Percentiles rank a stretch among this genome's conserved stretches.
Conservation (phyloP, 2,329 filamentous ascomycete species). For the Zymoseptoria pseudotritici region DNA sequence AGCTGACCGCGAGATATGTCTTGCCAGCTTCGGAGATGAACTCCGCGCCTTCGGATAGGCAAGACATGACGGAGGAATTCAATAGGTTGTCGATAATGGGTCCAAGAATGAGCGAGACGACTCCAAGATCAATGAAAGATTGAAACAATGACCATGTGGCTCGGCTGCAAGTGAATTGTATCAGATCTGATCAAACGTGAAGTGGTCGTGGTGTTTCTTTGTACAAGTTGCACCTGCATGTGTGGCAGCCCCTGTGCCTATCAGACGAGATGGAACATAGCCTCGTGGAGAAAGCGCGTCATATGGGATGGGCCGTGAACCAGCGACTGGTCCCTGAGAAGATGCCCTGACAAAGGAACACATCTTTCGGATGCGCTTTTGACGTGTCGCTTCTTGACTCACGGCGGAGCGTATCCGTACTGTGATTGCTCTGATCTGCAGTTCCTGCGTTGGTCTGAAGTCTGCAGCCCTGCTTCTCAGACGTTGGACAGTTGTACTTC, state of each 20-base stretch:
- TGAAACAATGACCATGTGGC: background rate
- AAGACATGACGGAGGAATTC: conserved; percentile 2
- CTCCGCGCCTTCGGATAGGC: conserved; percentile 17
- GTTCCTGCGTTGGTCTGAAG: no score
- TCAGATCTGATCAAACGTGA: background rate
- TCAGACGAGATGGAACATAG: background rate
- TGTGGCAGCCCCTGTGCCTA: background rate
- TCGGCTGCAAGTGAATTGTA: background rate
- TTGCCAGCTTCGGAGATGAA: conserved; percentile 19
- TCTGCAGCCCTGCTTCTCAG: no score
- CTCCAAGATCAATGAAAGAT: background rate
- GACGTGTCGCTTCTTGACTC: background rate
- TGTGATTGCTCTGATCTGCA: no score
- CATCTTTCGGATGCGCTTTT: background rate
- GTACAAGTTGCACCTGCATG: background rate
- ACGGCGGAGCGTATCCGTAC: background rate
- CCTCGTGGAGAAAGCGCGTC: background rate
- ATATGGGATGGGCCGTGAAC: background rate
- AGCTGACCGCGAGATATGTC: conserved; percentile 22
- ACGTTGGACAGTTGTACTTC: no score
- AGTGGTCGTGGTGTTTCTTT: background rate
- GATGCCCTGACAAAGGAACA: background rate
- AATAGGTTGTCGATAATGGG: background rate
- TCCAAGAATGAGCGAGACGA: background rate
- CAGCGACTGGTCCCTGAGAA: background rate